phyloP scores from a whole-genome alignment of 495 filamentous ascomycete genomes.

The Tuber indicum region DNA sequence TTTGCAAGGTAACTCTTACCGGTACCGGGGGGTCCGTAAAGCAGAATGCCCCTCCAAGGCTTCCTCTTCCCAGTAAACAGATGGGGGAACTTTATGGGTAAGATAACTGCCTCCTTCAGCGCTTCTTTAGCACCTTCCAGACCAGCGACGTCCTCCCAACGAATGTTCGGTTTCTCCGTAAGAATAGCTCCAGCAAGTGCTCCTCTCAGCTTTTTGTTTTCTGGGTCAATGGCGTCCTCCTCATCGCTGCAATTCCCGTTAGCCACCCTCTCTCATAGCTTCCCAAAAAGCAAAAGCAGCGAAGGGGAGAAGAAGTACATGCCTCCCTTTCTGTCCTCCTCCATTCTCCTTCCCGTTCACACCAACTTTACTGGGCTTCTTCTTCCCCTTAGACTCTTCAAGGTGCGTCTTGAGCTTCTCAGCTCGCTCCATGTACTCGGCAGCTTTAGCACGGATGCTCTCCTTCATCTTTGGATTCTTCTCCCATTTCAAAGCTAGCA shows the following conservation, averaged over 20 bases:
- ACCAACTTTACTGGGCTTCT: conserved; percentile 74
- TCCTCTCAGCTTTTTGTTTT: conserved; percentile 86
- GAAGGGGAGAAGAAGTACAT: conserved; percentile 38
- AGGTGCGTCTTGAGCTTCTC: conserved; percentile 94
- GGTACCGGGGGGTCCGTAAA: conserved; percentile 94
- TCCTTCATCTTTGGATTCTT: conserved; percentile 94
- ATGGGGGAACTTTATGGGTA: conserved; percentile 97
- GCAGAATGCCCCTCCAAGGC: conserved; percentile 95
- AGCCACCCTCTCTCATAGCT: neutral
- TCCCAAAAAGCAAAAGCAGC: neutral
- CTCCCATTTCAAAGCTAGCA: conserved; percentile 96
- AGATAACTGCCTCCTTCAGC: conserved; percentile 90
- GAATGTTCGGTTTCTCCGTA: conserved; percentile 87
- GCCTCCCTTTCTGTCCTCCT: conserved; percentile 54
- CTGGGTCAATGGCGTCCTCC: conserved; percentile 70
- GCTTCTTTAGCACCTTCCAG: conserved; percentile 93
- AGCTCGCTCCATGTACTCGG: conserved; percentile 95
- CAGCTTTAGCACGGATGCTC: conserved; percentile 87
- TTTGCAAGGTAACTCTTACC: conserved; percentile 97
- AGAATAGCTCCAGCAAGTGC: conserved; percentile 88
- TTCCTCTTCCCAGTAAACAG: conserved; percentile 93
- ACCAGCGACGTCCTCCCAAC: conserved; percentile 98
- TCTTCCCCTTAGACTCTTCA: conserved; percentile 62
- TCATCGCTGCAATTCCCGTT: conserved; percentile 49
- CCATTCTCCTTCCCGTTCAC: conserved; percentile 60